A percentile compares a stretch with the other conserved stretches of the same genome.
These are phyloP conservation scores for Spiraea crenata DNA, from an alignment of 331 rosid genomes.

Conservation along the genomic window DNA sequence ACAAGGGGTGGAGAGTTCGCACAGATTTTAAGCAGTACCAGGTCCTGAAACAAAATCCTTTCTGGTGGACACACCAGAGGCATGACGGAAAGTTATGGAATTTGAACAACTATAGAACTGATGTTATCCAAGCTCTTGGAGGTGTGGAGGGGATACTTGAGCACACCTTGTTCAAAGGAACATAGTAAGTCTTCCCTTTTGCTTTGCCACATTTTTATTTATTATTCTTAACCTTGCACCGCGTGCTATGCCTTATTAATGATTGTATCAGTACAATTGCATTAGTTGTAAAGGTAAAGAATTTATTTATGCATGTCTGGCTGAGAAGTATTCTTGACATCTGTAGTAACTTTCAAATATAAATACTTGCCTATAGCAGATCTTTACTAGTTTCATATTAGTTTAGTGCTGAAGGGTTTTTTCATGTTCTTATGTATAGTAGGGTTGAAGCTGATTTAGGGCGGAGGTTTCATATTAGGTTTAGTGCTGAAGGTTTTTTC, in stretches of 20 bases:
- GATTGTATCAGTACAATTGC: not conserved
- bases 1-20: constrained; percentile 99
- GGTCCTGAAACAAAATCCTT: constrained; percentile 94
- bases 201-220: too few species aligned
- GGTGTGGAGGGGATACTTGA: constrained; percentile 99
- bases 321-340: too few species aligned
- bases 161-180: constrained; percentile 95
- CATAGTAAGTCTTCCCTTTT: constrained; percentile 59
- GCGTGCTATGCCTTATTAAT: not conserved
- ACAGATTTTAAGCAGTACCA: constrained; percentile 98
- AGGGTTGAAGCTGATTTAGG: not conserved
- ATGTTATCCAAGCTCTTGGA: constrained; percentile 99
- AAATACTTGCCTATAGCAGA: too few species aligned
- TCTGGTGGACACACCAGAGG: constrained; percentile 99
- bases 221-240: too few species aligned
- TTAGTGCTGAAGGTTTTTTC: too few species aligned
- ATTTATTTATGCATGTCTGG: too few species aligned
- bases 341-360: too few species aligned
- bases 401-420: not conserved
- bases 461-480: too few species aligned
- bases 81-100: constrained; percentile 98
- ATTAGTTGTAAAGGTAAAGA: not conserved
- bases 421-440: not conserved
- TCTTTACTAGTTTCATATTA: not conserved
- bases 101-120: constrained; percentile 94